These are phyloP conservation scores for Cucumis cinereus DNA, from an alignment of 306 rosid genomes.

Conservation along the genomic window DNA sequence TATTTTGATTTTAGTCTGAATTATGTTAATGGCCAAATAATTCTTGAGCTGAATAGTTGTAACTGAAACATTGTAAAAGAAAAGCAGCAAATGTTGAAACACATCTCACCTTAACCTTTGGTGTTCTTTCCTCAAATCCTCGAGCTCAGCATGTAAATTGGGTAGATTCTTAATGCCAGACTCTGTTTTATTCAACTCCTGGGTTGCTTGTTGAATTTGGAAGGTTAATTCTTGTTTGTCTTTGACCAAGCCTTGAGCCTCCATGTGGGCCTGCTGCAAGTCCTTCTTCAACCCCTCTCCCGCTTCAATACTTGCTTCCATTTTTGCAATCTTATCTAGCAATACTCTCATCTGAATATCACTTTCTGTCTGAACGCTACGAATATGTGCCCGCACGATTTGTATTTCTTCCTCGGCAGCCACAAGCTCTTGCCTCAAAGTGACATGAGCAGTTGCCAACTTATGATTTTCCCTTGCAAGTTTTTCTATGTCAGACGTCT, in stretches of 20 bases:
- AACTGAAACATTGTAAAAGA: constrained; percentile 2
- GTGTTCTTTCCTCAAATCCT: constrained; percentile 50
- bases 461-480: constrained; percentile 53
- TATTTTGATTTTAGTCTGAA: background rate
- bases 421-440: constrained; percentile 52
- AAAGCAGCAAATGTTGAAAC: background rate
- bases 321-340: constrained; percentile 56
- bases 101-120: constrained; percentile 53
- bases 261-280: constrained; percentile 46
- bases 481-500: constrained; percentile 58
- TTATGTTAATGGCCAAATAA: background rate
- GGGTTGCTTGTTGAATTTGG: constrained; percentile 35
- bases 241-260: constrained; percentile 49
- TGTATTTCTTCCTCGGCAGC: constrained; percentile 50
- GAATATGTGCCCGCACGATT: constrained; percentile 52
- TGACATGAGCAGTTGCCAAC: constrained; percentile 48
- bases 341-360: constrained; percentile 69
- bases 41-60: background rate
- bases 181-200: constrained; percentile 43
- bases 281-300: constrained; percentile 62
- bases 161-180: constrained; percentile 39
- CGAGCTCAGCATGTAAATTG: constrained; percentile 52
- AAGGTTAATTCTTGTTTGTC: constrained; percentile 44
- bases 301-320: constrained; percentile 45
- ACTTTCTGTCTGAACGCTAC: constrained; percentile 68